Evolutionary conservation across 2,329 filamentous ascomycete species (phyloP), one percentile per base, ranked within the genome.

Genomic region (Pseudogymnoascus sp.): DNA sequence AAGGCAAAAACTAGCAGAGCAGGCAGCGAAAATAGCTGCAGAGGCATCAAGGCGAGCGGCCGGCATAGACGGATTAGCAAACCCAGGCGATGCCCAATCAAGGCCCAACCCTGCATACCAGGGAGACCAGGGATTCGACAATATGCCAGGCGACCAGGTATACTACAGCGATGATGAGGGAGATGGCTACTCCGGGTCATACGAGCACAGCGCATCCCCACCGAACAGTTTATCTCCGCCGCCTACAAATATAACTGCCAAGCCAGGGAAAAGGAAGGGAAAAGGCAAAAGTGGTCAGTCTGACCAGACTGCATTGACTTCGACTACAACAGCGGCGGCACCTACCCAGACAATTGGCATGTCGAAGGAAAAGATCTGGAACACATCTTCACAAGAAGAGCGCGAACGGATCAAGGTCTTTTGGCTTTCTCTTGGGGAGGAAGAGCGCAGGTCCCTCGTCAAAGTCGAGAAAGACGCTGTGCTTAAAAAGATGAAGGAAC

Each of bases 401-500:
- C 89, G 94, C 36, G 92, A 97, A 77, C 89, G 94, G 60, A 99
- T 99, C 73, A 96, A 97, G 77, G 90, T 96, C 69, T 99, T 97
- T 76, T 99, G 94, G 94, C 83, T 99, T 61, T 92, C 92, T 13
- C 77, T 99, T 44, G 91, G 91, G 68, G 94, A 99, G 74, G 91
- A 96, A 38, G 92, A 97, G 74, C 90, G 94, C 69, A 94, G 96
- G 74, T 94, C 91, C 13, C 80, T 99, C 55, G 92, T 99, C 72
- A 97, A 97, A 76, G 93, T 99, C 31, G 94, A 99, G 77, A 99
- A 99, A 78, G 93, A 99, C 76, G 93, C 94, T 6, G 94, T 99
- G 0, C 79, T 99, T 62, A 92, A 91, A 72, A 99, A 99, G 80
- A 99, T 99, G 94, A 99, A 99, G 81, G 94, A 99, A 76, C 94